Evolutionary conservation across 176 grass and related monocot species (phyloP).

Genomic region (Oryza glaberrima): DNA sequence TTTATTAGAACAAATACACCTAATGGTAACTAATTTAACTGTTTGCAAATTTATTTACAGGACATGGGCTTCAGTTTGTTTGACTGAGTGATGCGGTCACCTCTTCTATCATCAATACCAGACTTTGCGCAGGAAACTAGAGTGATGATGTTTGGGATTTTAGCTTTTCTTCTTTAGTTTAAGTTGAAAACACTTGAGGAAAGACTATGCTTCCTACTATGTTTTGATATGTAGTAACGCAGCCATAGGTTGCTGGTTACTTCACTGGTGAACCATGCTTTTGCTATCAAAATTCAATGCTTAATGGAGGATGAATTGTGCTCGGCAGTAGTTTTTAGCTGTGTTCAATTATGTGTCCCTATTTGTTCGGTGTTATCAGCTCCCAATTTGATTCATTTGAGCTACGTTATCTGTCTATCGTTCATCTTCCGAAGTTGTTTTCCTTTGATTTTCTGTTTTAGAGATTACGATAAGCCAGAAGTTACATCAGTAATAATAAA

Average conservation of each 20-base stretch:
- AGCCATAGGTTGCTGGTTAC: conserved; percentile 24
- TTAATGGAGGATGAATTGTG: background rate
- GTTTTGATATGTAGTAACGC: conserved; percentile 36
- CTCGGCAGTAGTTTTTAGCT: background rate
- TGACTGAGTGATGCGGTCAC: conserved; percentile 8
- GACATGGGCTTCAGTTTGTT: conserved; percentile 65
- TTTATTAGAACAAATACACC: too few species aligned
- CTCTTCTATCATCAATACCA: background rate
- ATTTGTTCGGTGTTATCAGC: background rate
- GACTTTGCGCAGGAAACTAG: conserved; percentile 4
- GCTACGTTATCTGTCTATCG: too few species aligned
- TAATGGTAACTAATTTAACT: background rate
- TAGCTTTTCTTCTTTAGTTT: conserved; percentile 40
- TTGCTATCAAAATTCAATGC: background rate
- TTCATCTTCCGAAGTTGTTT: background rate
- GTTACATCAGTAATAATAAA: too few species aligned
- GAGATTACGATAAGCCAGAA: too few species aligned
- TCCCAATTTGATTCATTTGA: background rate
- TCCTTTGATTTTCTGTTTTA: too few species aligned
- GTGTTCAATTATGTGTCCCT: background rate
- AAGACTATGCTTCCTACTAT: conserved; percentile 22
- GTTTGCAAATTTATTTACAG: conserved; percentile 4
- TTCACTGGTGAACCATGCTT: background rate
- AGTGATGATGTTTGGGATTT: conserved; percentile 27
- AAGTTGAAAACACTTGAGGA: conserved; percentile 16